Evolutionary conservation across 2,329 filamentous ascomycete species (phyloP).

Genomic region (Xylaria arbuscula): DNA sequence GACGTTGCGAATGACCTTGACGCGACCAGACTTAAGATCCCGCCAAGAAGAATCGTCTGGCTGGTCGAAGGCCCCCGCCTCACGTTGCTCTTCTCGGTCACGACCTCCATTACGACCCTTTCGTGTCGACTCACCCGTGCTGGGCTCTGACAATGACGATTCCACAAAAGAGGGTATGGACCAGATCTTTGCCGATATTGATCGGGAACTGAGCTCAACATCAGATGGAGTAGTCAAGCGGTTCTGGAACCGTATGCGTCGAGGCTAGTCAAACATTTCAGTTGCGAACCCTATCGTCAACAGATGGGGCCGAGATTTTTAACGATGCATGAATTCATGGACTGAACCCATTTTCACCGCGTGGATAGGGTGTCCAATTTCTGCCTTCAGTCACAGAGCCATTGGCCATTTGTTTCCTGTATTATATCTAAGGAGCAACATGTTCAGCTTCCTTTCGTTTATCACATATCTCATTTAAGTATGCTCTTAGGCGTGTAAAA

Average conservation of each 20-base stretch:
- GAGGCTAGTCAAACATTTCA: slow-evolving; percentile 44
- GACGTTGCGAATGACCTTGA: slow-evolving; percentile 96
- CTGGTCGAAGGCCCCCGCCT: slow-evolving; percentile 64
- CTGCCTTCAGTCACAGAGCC: slow-evolving; percentile 20
- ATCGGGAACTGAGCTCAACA: slow-evolving; percentile 59
- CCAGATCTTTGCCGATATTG: slow-evolving; percentile 63
- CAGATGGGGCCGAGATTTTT: slow-evolving; percentile 1
- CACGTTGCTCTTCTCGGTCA: slow-evolving; percentile 46
- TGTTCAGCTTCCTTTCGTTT: slow-evolving; percentile 12
- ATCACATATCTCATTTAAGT: slow-evolving; percentile 24
- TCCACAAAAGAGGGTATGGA: slow-evolving; percentile 65
- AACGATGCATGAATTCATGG: slow-evolving; percentile 14
- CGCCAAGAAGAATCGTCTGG: slow-evolving; percentile 78
- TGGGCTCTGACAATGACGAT: slow-evolving; percentile 48
- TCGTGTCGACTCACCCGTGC: slow-evolving; percentile 51
- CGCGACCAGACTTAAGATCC: slow-evolving; percentile 84
- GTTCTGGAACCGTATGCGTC: slow-evolving; percentile 71
- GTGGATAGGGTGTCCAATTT: slow-evolving; percentile 6
- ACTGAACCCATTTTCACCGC: background rate
- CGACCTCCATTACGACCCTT: slow-evolving; percentile 42
- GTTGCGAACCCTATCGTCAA: background rate
- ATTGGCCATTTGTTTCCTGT: slow-evolving; percentile 31
- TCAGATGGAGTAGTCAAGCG: slow-evolving; percentile 67
- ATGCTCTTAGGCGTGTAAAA: slow-evolving; percentile 6
- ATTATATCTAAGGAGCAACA: slow-evolving; percentile 33